Evolutionary conservation across 495 filamentous ascomycete genomes (phyloP).

Genomic region (Staphylotrichum longicolle): DNA sequence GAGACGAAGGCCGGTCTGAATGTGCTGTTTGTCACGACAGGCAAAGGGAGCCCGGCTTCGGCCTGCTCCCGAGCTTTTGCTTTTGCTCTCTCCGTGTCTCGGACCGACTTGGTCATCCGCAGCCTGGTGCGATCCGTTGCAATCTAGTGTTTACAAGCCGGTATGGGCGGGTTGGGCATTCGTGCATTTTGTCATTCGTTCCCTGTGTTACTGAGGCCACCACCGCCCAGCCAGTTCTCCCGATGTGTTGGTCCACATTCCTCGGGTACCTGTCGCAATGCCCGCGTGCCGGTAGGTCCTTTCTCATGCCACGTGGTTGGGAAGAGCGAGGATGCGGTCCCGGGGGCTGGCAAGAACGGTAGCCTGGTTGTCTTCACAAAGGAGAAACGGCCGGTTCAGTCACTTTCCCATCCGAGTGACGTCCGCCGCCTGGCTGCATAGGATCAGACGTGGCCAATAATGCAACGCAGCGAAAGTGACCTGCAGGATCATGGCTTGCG

Average conservation of each 20-base stretch:
- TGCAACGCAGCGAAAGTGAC: not conserved
- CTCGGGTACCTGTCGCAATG: not conserved
- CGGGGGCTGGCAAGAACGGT: not conserved
- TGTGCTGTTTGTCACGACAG: not conserved
- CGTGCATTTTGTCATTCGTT: slow-evolving; percentile 1
- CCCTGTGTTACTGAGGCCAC: slow-evolving; percentile 4
- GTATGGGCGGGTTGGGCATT: not conserved
- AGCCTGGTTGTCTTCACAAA: not conserved
- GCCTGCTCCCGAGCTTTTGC: not conserved
- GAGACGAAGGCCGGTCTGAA: not conserved
- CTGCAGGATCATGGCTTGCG: slow-evolving; percentile 17
- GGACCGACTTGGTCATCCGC: not conserved
- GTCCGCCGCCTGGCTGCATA: not conserved
- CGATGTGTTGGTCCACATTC: not conserved
- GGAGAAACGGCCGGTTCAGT: not conserved
- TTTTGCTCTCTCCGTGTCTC: slow-evolving; percentile 1
- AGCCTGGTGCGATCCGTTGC: not conserved
- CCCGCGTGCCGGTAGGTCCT: not conserved
- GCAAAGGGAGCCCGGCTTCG: not conserved
- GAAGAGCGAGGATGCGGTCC: not conserved
- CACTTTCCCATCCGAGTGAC: slow-evolving; percentile 7
- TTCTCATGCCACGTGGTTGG: not conserved
- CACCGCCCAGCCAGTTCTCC: not conserved
- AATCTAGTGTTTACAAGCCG: not conserved
- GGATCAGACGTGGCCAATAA: slow-evolving; percentile 9